Conservation (phyloP, 31 red algal species). For the Odonthalia washingtoniensis region DNA sequence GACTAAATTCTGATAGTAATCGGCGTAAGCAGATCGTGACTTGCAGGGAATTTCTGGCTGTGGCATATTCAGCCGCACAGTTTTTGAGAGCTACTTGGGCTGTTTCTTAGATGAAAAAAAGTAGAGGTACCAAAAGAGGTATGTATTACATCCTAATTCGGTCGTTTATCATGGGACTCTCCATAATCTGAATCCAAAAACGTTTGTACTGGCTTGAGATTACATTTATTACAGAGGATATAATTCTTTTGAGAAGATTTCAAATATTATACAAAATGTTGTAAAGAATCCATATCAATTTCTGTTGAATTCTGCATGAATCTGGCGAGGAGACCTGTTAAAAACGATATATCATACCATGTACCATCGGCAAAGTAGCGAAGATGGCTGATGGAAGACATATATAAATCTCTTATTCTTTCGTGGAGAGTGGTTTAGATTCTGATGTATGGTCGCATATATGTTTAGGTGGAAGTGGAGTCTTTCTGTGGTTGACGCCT, state of each 20-base stretch:
- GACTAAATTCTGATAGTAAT: no score
- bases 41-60: neutral
- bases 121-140: neutral
- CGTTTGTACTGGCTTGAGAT: neutral
- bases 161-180: no score
- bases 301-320: neutral
- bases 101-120: neutral
- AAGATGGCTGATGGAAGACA: neutral
- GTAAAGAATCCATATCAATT: neutral
- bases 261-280: neutral
- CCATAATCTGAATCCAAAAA: no score
- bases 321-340: neutral
- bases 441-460: neutral
- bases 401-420: neutral
- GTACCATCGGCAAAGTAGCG: conserved; percentile 20
- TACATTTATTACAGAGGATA: neutral
- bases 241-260: neutral
- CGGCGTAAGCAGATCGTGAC: neutral
- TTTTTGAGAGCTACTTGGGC: neutral
- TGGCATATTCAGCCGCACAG: neutral
- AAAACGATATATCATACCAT: conserved; percentile 12
- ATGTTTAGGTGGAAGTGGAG: neutral
- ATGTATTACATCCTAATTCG: no score
- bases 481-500: neutral
- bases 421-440: neutral